Conservation (phyloP, 257 asterid species). For the Salvia splendens region DNA sequence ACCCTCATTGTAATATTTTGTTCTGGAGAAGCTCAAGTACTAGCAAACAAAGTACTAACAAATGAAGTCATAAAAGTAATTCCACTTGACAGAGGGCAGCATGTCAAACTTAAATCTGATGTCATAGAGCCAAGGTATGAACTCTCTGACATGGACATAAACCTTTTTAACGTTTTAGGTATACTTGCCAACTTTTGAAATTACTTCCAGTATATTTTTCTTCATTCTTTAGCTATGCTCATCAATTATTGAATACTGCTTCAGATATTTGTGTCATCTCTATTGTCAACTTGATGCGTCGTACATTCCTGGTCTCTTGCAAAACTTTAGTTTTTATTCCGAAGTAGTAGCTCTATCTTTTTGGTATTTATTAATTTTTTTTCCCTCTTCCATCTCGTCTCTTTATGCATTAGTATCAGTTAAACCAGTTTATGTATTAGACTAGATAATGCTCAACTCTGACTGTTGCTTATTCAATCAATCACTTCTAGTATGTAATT, state of each 20-base stretch:
- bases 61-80: conserved; percentile 87
- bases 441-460: conserved; percentile 17
- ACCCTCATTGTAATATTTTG: conserved; percentile 83
- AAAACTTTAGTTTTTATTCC: conserved; percentile 4
- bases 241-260: conserved; percentile 17
- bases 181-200: conserved; percentile 4
- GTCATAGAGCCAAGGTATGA: conserved; percentile 87
- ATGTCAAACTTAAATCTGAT: conserved; percentile 85
- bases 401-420: neutral
- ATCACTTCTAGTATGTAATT: conserved; percentile 1
- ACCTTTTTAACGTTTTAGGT: neutral
- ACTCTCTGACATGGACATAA: conserved; percentile 20
- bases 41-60: conserved; percentile 30
- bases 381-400: neutral
- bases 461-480: neutral
- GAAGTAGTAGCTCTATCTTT: neutral
- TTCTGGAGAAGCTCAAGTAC: conserved; percentile 73
- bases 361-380: neutral
- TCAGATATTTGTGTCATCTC: conserved; percentile 4
- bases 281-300: neutral
- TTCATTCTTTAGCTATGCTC: conserved; percentile 16
- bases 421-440: neutral
- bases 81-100: conserved; percentile 98
- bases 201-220: conserved; percentile 8
- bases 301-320: conserved; percentile 10